These are phyloP conservation scores for Escovopsis sp. DNA, from an alignment of 2,329 filamentous ascomycete genomes.

Conservation along the genomic window DNA sequence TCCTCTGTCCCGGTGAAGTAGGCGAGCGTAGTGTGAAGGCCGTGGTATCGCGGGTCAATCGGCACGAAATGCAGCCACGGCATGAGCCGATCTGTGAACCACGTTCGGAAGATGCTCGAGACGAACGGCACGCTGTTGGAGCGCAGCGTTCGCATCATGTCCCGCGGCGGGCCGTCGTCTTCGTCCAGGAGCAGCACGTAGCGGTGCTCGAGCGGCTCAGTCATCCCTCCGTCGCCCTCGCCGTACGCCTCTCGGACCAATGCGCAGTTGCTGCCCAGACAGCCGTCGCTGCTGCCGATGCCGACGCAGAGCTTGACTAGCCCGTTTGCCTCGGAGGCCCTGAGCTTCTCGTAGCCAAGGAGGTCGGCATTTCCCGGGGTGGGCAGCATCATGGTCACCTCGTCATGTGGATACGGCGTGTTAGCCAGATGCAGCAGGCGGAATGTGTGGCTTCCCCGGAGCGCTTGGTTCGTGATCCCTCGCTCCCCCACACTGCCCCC, in stretches of 20 bases:
- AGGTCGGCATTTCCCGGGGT: slow-evolving; percentile 17
- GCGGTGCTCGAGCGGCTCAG: slow-evolving; percentile 46
- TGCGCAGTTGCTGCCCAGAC: slow-evolving; percentile 30
- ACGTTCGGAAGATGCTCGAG: slow-evolving; percentile 59
- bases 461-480: slow-evolving; percentile 31
- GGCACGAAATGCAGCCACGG: slow-evolving; percentile 76
- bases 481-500: slow-evolving; percentile 45
- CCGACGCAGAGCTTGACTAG: slow-evolving; percentile 41
- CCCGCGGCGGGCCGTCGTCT: slow-evolving; percentile 46
- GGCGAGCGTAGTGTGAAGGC: slow-evolving; percentile 55
- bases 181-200: slow-evolving; percentile 63
- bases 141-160: slow-evolving; percentile 48
- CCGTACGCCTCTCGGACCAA: slow-evolving; percentile 18
- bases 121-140: slow-evolving; percentile 57
- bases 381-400: slow-evolving; percentile 43
- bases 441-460: slow-evolving; percentile 55
- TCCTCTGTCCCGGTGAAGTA: slow-evolving; percentile 52
- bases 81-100: slow-evolving; percentile 60
- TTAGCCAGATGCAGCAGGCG: slow-evolving; percentile 57
- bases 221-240: slow-evolving; percentile 19
- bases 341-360: slow-evolving; percentile 42
- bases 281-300: slow-evolving; percentile 42
- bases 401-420: slow-evolving; percentile 35
- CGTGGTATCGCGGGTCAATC: slow-evolving; percentile 57
- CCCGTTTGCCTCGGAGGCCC: slow-evolving; percentile 36